phyloP scores from a whole-genome alignment of 2,329 filamentous ascomycete genomes.

The Penicillium palitans region DNA sequence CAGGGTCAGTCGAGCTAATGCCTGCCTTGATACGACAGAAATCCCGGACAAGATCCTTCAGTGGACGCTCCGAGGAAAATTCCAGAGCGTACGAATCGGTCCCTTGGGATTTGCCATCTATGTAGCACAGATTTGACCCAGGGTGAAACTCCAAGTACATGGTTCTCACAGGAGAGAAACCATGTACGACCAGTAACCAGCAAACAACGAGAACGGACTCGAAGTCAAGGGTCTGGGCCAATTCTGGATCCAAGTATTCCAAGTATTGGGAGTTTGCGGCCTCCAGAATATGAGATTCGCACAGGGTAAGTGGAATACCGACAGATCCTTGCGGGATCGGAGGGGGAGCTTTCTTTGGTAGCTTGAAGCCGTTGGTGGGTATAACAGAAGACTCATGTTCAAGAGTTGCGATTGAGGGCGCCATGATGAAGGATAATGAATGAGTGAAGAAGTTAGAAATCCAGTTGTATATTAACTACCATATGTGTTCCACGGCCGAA shows the following conservation, averaged over 20 bases:
- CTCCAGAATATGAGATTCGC: neutral
- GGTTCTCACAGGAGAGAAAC: neutral
- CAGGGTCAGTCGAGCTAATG: neutral
- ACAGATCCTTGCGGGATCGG: neutral
- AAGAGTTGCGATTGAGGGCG: neutral
- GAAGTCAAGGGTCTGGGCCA: neutral
- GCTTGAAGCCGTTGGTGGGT: neutral
- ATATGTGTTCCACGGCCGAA: neutral
- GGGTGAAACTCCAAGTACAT: neutral
- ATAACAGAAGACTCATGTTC: neutral
- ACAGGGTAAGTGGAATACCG: neutral
- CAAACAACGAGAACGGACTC: neutral
- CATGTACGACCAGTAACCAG: neutral
- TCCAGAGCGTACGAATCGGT: neutral
- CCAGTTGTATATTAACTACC: neutral
- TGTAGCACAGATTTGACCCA: neutral
- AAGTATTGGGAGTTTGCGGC: neutral
- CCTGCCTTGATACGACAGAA: neutral
- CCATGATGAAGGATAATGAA: neutral
- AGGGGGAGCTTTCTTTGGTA: neutral
- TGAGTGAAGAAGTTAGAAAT: too few relatives aligned
- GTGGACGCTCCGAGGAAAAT: neutral
- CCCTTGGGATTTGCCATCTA: neutral
- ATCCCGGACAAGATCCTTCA: neutral
- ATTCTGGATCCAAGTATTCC: neutral